These are phyloP conservation scores for Beauveria varroae DNA, from an alignment of 2,329 filamentous ascomycete genomes.

Conservation along the genomic window DNA sequence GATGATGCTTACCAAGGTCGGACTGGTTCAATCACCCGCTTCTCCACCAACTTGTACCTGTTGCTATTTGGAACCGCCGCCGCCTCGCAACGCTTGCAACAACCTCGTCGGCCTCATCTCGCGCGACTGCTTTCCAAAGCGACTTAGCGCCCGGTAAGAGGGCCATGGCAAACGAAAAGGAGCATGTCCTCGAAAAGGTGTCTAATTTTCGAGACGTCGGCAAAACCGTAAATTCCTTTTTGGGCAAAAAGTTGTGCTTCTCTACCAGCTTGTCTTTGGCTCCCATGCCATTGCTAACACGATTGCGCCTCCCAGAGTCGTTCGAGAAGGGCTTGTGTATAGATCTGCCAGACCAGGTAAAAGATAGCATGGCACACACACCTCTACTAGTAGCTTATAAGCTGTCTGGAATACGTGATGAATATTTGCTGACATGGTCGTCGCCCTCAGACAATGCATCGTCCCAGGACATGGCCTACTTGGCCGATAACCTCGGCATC, in stretches of 20 bases:
- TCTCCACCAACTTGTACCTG: neutral
- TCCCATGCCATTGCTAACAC: neutral
- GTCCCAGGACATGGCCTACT: conserved; percentile 48
- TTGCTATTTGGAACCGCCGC: neutral
- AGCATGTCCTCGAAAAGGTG: conserved; percentile 33
- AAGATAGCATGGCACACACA: conserved; percentile 1
- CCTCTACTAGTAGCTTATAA: neutral
- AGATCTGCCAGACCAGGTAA: conserved; percentile 58
- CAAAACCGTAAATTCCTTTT: conserved; percentile 53
- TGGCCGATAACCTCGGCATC: conserved; percentile 55
- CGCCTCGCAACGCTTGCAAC: neutral
- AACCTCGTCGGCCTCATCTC: neutral
- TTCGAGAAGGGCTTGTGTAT: conserved; percentile 58
- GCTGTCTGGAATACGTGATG: neutral
- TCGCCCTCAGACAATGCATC: conserved; percentile 60
- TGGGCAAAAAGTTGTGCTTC: conserved; percentile 44
- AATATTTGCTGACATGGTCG: neutral
- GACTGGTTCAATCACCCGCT: neutral
- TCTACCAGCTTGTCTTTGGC: neutral
- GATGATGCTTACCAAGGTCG: neutral
- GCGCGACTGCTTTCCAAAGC: neutral
- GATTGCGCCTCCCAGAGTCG: neutral
- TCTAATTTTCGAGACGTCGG: conserved; percentile 72
- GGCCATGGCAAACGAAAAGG: conserved; percentile 14
- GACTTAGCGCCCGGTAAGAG: neutral